Evolutionary conservation across 768 basidiomycete genomes (phyloP).

Genomic region (Termitomyces sp.): DNA sequence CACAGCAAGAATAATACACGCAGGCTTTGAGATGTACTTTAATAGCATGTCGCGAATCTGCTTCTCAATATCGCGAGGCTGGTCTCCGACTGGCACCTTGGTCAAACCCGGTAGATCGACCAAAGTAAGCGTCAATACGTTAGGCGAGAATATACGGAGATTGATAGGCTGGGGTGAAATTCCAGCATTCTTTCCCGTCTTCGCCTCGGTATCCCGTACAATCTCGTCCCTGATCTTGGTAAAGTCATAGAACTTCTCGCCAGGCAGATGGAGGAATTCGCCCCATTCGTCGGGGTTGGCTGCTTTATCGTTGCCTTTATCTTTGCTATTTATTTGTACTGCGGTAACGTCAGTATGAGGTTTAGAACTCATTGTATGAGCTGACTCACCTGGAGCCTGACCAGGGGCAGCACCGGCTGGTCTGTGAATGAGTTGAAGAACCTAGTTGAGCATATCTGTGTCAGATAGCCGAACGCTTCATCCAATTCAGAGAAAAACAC

Average conservation of each 20-base stretch:
- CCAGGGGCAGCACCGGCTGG: slow-evolving; percentile 44
- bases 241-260: slow-evolving; percentile 98
- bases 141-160: slow-evolving; percentile 94
- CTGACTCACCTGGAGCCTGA: slow-evolving; percentile 36
- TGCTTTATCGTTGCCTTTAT: slow-evolving; percentile 58
- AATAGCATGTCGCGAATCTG: slow-evolving; percentile 96
- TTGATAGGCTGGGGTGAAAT: slow-evolving; percentile 98
- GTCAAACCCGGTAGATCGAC: slow-evolving; percentile 97
- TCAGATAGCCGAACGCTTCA: neutral
- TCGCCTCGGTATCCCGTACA: slow-evolving; percentile 93
- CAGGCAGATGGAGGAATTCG: slow-evolving; percentile 94
- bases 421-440: slow-evolving; percentile 93
- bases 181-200: slow-evolving; percentile 98
- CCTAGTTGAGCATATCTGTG: slow-evolving; percentile 36
- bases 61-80: slow-evolving; percentile 95
- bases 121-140: slow-evolving; percentile 94
- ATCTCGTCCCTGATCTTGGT: slow-evolving; percentile 96
- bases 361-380: slow-evolving; percentile 4
- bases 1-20: slow-evolving; percentile 95
- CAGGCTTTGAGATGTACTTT: slow-evolving; percentile 93
- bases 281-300: slow-evolving; percentile 98
- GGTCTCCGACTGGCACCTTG: slow-evolving; percentile 93
- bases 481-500: slow-evolving; percentile 23
- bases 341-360: slow-evolving; percentile 19
- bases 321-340: slow-evolving; percentile 44